Evolutionary conservation across 805 yeast genomes (phyloP).

Genomic region (Candida loeiensis): DNA sequence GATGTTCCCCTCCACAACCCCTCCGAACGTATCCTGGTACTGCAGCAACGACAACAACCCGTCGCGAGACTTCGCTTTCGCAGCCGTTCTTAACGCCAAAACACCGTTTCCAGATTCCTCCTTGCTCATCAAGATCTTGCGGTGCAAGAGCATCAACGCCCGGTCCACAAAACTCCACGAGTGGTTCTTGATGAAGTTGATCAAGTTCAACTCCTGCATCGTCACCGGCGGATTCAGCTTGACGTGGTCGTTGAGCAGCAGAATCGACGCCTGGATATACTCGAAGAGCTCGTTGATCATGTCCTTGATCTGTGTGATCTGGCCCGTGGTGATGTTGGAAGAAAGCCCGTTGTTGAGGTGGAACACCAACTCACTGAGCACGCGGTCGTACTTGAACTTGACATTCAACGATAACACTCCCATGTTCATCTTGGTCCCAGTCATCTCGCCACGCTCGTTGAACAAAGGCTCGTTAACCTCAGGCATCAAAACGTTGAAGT

Average conservation of each 20-base stretch:
- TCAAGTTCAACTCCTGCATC: constrained; percentile 41
- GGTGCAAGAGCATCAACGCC: constrained; percentile 43
- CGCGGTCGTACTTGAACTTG: constrained; percentile 49
- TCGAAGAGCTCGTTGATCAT: constrained; percentile 50
- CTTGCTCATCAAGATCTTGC: constrained; percentile 38
- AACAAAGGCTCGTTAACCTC: constrained; percentile 41
- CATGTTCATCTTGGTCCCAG: constrained; percentile 38
- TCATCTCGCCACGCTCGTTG: constrained; percentile 23
- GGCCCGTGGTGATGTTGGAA: constrained; percentile 37
- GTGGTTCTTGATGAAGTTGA: constrained; percentile 46
- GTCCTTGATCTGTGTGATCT: constrained; percentile 42
- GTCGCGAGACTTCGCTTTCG: constrained; percentile 11
- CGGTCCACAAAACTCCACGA: constrained; percentile 55
- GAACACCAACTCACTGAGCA: constrained; percentile 51
- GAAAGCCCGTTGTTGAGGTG: constrained; percentile 48
- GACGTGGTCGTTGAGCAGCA: constrained; percentile 32
- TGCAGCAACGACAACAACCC: constrained; percentile 32
- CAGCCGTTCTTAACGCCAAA: background rate
- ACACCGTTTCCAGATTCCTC: background rate
- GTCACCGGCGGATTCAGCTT: constrained; percentile 35
- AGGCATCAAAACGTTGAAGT: constrained; percentile 56
- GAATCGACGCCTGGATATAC: constrained; percentile 48
- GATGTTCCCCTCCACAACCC: constrained; percentile 36
- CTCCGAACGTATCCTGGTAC: constrained; percentile 41
- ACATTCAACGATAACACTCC: constrained; percentile 49